Evolutionary conservation across 352 stramenopile genomes (phyloP), one percentile per base, ranked within the genome.

Genomic region (Ochromonadaceae sp.): DNA sequence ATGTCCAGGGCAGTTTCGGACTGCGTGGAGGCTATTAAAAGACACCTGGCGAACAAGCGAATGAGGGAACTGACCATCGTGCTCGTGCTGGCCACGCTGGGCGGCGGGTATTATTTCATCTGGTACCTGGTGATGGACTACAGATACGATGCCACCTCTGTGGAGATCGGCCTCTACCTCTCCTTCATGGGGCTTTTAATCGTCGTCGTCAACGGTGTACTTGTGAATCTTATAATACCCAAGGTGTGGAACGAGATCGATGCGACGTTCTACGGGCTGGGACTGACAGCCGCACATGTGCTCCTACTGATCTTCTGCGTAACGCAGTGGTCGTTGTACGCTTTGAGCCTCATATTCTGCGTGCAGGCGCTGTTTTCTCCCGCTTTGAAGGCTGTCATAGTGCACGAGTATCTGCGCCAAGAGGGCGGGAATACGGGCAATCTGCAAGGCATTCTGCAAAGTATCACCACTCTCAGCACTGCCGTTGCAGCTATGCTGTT

Each of bases 211-310:
- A 20, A 46, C n/a, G 49, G 49, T 20, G 25, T 58, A 43, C 20
- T 58, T 31, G 26, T 58, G 5, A 47, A 58, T 17, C 4, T 46
- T 58, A 7, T 58, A 4, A 58, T 58, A 43, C 49, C 49, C 12
- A 41, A 7, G 12, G 39, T 28, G 39, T 25, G 39, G 25, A 43
- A 17, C 7, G 49, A 58, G 26, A 17, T n/a, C 25, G 26, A 58
- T 41, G n/a, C 49, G 15, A 43, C n/a, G 4, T 7, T 58, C n/a
- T 12, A 22, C 10, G 9, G 10, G 15, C 10, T 58, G 10, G 15
- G 39, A 25, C 5, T 58, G 30, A 10, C 49, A 41, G 49, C 25
- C 30, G 10, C 5, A 5, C 10, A 58, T 28, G n/a, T 9, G 10
- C 15, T 58, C 31, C 4, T 58, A 7, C 39, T 9, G 17, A 35